Evolutionary conservation across 164 flowering plant genomes (phyloP).

Genomic region (Sextonia rubra): DNA sequence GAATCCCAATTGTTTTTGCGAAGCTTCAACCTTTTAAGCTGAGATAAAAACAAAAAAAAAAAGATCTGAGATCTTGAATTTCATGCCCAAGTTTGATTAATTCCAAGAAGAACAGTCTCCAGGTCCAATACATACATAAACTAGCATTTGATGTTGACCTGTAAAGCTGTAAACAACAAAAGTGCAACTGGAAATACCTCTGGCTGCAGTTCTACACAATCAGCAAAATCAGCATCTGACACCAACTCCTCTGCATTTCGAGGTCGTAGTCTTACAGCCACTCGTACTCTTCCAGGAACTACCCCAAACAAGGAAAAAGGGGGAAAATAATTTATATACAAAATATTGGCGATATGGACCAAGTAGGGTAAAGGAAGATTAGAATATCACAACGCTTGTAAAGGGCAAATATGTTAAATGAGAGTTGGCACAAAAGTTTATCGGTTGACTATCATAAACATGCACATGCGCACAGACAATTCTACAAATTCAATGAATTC

Average conservation of each 20-base stretch:
- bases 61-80: neutral
- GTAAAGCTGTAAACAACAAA: neutral
- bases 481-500: too few species aligned
- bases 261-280: conserved; percentile 90
- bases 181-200: conserved; percentile 46
- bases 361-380: neutral
- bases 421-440: neutral
- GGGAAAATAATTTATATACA: neutral
- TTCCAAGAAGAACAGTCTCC: conserved; percentile 7
- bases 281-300: conserved; percentile 93
- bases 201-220: conserved; percentile 95
- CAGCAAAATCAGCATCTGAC: conserved; percentile 98
- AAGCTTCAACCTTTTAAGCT: conserved; percentile 94
- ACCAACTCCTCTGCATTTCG: conserved; percentile 75
- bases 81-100: neutral
- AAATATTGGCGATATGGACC: neutral
- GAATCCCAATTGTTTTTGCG: conserved; percentile 94
- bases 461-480: too few species aligned
- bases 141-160: neutral
- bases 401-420: neutral
- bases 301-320: conserved; percentile 8
- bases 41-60: conserved; percentile 13
- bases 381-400: neutral
- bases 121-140: neutral
- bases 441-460: too few species aligned